Evolutionary conservation across 495 filamentous ascomycete genomes (phyloP).

Genomic region (Bathelium albidoporum): DNA sequence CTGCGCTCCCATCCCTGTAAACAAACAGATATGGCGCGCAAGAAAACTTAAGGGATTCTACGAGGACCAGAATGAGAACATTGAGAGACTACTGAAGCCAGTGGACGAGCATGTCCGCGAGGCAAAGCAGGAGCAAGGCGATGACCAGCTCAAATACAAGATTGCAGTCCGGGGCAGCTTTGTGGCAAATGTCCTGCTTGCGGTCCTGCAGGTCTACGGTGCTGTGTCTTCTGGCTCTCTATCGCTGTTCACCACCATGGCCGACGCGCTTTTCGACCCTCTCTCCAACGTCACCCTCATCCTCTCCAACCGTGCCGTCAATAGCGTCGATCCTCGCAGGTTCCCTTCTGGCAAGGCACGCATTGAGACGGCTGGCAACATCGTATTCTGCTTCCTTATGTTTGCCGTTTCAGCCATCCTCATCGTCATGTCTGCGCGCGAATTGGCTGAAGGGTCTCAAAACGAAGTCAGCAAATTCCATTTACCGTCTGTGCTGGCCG

Average conservation of each 20-base stretch:
- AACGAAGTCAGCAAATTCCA: constrained; percentile 49
- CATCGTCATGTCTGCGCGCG: constrained; percentile 71
- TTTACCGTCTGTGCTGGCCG: constrained; percentile 76
- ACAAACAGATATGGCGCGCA: constrained; percentile 34
- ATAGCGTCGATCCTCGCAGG: constrained; percentile 73
- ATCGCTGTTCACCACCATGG: constrained; percentile 96
- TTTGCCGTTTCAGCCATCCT: constrained; percentile 80
- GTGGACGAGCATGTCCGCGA: constrained; percentile 82
- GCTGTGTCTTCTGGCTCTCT: constrained; percentile 78
- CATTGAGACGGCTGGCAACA: constrained; percentile 93
- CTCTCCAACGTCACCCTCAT: constrained; percentile 83
- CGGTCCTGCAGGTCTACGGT: constrained; percentile 76
- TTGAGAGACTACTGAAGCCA: constrained; percentile 80
- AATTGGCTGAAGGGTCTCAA: constrained; percentile 41
- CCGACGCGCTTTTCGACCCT: constrained; percentile 92
- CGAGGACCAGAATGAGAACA: constrained; percentile 83
- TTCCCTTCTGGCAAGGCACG: constrained; percentile 93
- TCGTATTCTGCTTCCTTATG: constrained; percentile 97
- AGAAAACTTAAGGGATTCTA: constrained; percentile 77
- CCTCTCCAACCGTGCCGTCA: constrained; percentile 77
- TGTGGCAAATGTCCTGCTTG: constrained; percentile 68
- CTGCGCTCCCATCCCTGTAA: constrained; percentile 35
- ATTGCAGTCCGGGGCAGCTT: constrained; percentile 91
- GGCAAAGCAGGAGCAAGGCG: constrained; percentile 65
- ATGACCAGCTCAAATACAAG: constrained; percentile 72